Percentiles rank a stretch among this genome's conserved stretches.
phyloP scores from a whole-genome alignment of 2,329 filamentous ascomycete genomes.

The Dactylonectria estremocensis region DNA sequence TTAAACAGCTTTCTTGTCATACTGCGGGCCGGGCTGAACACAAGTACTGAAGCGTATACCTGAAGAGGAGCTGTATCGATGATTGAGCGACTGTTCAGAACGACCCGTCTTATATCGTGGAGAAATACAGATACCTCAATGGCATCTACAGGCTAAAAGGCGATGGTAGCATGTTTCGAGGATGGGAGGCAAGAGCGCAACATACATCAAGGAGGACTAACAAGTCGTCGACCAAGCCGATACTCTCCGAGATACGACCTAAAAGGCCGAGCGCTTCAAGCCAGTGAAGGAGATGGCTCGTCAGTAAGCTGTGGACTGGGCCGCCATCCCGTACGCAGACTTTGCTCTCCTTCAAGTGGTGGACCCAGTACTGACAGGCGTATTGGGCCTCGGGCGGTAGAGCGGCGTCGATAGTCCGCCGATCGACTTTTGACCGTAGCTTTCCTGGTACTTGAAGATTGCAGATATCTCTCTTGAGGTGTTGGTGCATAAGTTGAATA shows the following conservation, averaged over 20 bases:
- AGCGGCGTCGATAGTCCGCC: not conserved
- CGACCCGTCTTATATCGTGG: no score
- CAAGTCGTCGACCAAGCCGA: no score
- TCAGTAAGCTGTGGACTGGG: no score
- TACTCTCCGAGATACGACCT: no score
- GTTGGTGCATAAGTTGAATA: not conserved
- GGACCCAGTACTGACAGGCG: slow-evolving; percentile 19
- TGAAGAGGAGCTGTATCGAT: not conserved
- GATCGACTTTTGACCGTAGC: not conserved
- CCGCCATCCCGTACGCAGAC: no score
- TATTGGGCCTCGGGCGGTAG: slow-evolving; percentile 16
- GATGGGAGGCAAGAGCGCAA: no score
- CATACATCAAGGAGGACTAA: no score
- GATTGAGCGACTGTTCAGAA: not conserved
- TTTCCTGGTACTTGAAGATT: not conserved
- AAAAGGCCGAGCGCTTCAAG: slow-evolving; percentile 10
- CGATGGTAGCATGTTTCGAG: no score
- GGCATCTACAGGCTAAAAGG: no score
- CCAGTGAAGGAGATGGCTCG: slow-evolving; percentile 15
- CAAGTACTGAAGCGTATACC: slow-evolving; percentile 1
- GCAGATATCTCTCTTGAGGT: slow-evolving; percentile 9
- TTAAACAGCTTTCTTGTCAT: not conserved
- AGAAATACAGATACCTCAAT: no score
- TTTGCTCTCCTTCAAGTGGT: not conserved
- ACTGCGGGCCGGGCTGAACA: slow-evolving; percentile 6